phyloP scores from a whole-genome alignment of 1,284 basidiomycete species.

The Lignosus rhinocerotis region DNA sequence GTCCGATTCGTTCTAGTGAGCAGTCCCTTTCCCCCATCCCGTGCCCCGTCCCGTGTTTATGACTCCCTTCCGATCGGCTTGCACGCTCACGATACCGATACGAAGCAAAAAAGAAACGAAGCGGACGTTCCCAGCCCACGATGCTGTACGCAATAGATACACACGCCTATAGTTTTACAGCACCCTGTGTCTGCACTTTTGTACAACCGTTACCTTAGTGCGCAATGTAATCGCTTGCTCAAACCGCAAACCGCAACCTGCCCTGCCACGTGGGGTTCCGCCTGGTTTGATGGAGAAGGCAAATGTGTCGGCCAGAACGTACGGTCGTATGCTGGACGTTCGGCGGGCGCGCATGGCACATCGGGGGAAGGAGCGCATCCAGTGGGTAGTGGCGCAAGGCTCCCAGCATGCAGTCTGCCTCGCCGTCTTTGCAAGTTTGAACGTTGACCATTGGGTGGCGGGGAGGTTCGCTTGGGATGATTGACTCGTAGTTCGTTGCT shows the following conservation, averaged over 20 bases:
- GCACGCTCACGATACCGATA: not conserved
- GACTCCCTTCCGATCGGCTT: too few species aligned
- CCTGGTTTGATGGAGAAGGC: not conserved
- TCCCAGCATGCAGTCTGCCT: too few species aligned
- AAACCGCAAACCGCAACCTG: not conserved
- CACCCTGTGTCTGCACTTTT: not conserved
- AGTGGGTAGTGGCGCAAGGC: too few species aligned
- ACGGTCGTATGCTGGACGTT: too few species aligned
- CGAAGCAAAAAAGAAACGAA: conserved; percentile 5
- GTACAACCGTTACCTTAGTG: not conserved
- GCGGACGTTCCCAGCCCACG: conserved; percentile 4
- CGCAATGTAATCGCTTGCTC: conserved; percentile 5
- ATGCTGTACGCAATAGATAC: not conserved
- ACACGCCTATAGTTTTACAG: not conserved
- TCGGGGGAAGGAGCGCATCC: too few species aligned
- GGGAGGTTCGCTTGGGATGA: too few species aligned
- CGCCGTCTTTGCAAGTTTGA: too few species aligned
- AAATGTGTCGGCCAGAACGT: not conserved
- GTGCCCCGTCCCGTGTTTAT: not conserved
- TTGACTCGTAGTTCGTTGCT: too few species aligned
- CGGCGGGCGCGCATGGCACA: too few species aligned
- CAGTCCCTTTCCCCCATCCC: not conserved
- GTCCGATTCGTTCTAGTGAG: not conserved
- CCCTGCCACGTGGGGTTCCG: too few species aligned
- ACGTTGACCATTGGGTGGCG: too few species aligned